Evolutionary conservation across 2,329 filamentous ascomycete genomes (phyloP), one percentile per base, ranked within the genome.

Genomic region (Plenodomus biglobosus): DNA sequence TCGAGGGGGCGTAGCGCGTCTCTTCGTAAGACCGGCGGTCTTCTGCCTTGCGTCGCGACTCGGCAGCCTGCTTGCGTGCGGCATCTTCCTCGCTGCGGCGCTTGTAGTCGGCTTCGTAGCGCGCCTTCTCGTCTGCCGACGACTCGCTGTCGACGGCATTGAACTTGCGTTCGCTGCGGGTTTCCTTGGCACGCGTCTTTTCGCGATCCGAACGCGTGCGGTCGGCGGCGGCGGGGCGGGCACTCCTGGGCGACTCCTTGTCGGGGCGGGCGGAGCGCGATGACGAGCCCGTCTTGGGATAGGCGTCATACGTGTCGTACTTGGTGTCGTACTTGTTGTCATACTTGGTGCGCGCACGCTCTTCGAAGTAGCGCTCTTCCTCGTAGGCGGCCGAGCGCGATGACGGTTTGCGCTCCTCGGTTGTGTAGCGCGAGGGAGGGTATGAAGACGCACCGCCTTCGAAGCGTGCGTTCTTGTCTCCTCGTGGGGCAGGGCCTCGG

Each of bases 221-320:
- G 51, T 77, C 74, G 52, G 61, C 19, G 69, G 65, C 44, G 63
- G 63, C 35, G 52, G 60, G 46, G 53, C 60, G 45, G 49, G 59
- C 52, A 54, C 58, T 44, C 44, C 48, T 15, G 44, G 56, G 48
- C n/a, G 56, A 42, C 43, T 69, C 65, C 52, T 68, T 68, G 15
- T 69, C 65, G 27, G 53, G 21, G 30, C 66, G 66, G 7, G 61
- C 55, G 2, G 62, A 50, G 42, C 65, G 65, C 6, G 61, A 43
- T 2, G 62, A 42, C 15, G 60, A 42, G 52, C 44, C 61, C 36
- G 68, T 52, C 52, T 68, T 70, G 24, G 64, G 55, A 38, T 61
- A 66, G 19, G 69, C 64, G 45, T 74, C 71, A 48, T 74, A 73
- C 8, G 69, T 69, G 27, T 72, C 64, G 48, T 74, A 69, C 52